A percentile compares a stretch with the other conserved stretches of the same genome.
Evolutionary conservation across 805 yeast genomes (phyloP).

Genomic region (Metschnikowia lachancei): DNA sequence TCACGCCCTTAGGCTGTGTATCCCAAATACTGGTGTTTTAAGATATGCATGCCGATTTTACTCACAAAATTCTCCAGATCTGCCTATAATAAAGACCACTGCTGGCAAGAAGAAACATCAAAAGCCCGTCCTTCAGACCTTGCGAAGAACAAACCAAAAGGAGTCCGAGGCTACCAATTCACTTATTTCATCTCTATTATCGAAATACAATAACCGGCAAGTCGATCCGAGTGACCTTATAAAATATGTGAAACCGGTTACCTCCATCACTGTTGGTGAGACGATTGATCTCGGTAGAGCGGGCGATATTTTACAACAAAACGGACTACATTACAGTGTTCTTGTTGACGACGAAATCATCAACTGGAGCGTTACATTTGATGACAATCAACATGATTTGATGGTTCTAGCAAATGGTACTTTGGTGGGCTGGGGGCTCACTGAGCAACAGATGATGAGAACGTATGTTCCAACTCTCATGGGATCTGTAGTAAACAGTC

Average conservation of each 20-base stretch:
- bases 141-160: constrained; percentile 27
- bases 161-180: constrained; percentile 17
- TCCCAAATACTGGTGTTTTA: not conserved
- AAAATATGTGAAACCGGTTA: constrained; percentile 47
- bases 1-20: not conserved
- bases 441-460: constrained; percentile 49
- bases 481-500: constrained; percentile 42
- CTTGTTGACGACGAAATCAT: constrained; percentile 71
- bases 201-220: constrained; percentile 17
- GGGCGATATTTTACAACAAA: constrained; percentile 31
- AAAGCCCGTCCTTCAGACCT: constrained; percentile 13
- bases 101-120: constrained; percentile 10
- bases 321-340: constrained; percentile 19
- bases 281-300: constrained; percentile 56
- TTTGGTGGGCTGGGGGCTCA: constrained; percentile 78
- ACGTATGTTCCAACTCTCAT: constrained; percentile 53
- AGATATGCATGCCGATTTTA: not conserved
- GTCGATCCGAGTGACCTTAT: constrained; percentile 25
- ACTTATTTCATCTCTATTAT: constrained; percentile 16
- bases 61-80: not conserved
- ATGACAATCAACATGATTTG: constrained; percentile 46
- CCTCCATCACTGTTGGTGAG: constrained; percentile 73
- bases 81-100: not conserved
- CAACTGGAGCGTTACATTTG: constrained; percentile 35
- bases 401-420: constrained; percentile 76